Conservation (phyloP, 2,329 filamentous ascomycete genomes). For the Cladobotryum mycophilum region DNA sequence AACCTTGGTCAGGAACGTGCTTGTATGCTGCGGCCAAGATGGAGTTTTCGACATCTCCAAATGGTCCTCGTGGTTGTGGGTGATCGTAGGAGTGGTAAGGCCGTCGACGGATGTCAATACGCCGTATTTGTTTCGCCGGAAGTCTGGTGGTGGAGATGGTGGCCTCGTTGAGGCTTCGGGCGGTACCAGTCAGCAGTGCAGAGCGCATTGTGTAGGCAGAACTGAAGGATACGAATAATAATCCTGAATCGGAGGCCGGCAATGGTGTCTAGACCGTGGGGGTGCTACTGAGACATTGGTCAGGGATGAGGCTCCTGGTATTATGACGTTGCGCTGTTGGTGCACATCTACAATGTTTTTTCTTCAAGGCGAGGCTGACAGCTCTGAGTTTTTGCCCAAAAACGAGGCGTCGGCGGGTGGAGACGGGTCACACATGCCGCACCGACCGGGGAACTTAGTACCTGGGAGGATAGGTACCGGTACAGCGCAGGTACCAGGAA, state of each 20-base stretch:
- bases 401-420: background rate
- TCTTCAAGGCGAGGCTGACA: background rate
- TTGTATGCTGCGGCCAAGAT: slow-evolving; percentile 77
- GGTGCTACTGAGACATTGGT: too few relatives aligned
- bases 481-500: background rate
- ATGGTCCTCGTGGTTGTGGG: slow-evolving; percentile 49
- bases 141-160: background rate
- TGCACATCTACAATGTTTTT: background rate
- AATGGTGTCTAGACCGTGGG: too few relatives aligned
- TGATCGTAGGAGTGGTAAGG: slow-evolving; percentile 72
- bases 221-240: too few relatives aligned
- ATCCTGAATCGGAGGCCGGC: too few relatives aligned
- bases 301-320: too few relatives aligned
- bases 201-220: background rate
- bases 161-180: background rate
- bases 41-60: slow-evolving; percentile 60
- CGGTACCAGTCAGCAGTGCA: background rate
- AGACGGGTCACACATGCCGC: background rate
- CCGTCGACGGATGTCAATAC: slow-evolving; percentile 5
- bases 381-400: background rate
- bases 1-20: slow-evolving; percentile 77
- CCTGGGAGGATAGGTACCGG: background rate
- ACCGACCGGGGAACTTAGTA: too few relatives aligned
- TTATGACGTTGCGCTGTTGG: background rate
- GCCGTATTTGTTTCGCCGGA: too few relatives aligned